A percentile compares a stretch with the other conserved stretches of the same genome.
These are phyloP conservation scores for Saccharomycopsis vini DNA, from an alignment of 805 yeast genomes.

Conservation along the genomic window DNA sequence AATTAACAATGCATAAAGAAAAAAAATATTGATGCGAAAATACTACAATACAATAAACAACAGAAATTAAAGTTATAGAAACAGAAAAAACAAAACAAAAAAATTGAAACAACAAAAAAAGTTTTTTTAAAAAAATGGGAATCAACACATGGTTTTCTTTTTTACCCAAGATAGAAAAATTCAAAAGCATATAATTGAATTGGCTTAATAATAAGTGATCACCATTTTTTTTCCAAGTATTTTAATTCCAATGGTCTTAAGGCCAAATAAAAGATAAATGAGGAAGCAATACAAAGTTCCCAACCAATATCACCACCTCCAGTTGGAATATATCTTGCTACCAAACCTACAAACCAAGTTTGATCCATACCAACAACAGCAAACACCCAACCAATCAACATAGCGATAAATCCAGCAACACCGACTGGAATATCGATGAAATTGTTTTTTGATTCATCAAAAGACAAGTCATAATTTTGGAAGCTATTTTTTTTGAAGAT, in stretches of 20 bases:
- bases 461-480: constrained; percentile 51
- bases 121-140: too few relatives aligned
- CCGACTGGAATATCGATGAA: constrained; percentile 53
- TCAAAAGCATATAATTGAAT: too few relatives aligned
- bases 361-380: constrained; percentile 84
- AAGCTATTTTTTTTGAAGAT: constrained; percentile 54
- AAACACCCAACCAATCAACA: constrained; percentile 78
- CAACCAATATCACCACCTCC: constrained; percentile 84
- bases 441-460: constrained; percentile 40
- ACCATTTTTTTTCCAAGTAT: constrained; percentile 32
- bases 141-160: too few relatives aligned
- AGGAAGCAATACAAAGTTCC: constrained; percentile 61
- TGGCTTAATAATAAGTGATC: not conserved
- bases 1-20: too few relatives aligned
- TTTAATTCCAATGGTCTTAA: constrained; percentile 60
- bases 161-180: too few relatives aligned
- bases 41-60: too few relatives aligned
- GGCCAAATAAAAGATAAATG: constrained; percentile 51
- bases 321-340: constrained; percentile 51
- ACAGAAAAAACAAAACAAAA: too few relatives aligned
- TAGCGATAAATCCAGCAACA: constrained; percentile 64
- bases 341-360: constrained; percentile 70
- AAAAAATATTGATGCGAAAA: too few relatives aligned
- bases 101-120: too few relatives aligned
- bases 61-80: too few relatives aligned